Base-by-base conservation (phyloP, 1,139 yeast genomes). In the Waltiozyma solani region DNA sequence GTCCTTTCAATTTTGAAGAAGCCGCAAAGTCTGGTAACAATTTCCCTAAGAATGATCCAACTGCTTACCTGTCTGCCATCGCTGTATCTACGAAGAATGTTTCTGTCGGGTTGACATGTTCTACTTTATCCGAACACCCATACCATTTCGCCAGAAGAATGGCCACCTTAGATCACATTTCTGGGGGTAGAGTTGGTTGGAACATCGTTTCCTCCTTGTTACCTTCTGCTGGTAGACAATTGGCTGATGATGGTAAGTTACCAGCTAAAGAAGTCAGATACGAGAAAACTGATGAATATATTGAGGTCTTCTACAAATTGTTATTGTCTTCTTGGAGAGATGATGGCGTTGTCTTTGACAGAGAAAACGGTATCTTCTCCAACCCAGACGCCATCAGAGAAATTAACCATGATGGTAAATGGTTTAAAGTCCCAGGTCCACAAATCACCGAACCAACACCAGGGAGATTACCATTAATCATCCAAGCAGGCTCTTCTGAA, bases 401-500 rank as follows among this genome's bases (percentile, higher is more conserved):
- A 44, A 66, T 66, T 37, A 57, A 66, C 45, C 63, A 58, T 44
- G 61, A 57, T 21, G 72, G 72, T 14, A 59, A 62, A 39, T 57
- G 56, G 46, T 67, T 56, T 47, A 62, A 50, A 18, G 71, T 67
- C 11, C 69, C 69, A 8, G 71, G 70, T 1, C 70, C 71, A 5
- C 56, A 50, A 40, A 60, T 66, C 34, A 56, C 67, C 9, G 62
- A 61, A 34, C 72, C 71, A 14, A 58, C 69, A 8, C 64, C 66
- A 11, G 71, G 66, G 40, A 60, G 71, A 50, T 49, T 67, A 11
- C 72, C 72, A 2, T 60, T 67, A 12, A 54, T 69, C 29, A 58
- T 69, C 33, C 73, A 69, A 49, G 74, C 74, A 2, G 74, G 74
- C 19, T 60, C 72, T 11, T 67, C 72, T 1, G 55, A 61, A 32